Percentiles rank a stretch among this genome's conserved stretches.
phyloP scores from a whole-genome alignment of 148 eudicot species.

The Camellia lanceoleosa region DNA sequence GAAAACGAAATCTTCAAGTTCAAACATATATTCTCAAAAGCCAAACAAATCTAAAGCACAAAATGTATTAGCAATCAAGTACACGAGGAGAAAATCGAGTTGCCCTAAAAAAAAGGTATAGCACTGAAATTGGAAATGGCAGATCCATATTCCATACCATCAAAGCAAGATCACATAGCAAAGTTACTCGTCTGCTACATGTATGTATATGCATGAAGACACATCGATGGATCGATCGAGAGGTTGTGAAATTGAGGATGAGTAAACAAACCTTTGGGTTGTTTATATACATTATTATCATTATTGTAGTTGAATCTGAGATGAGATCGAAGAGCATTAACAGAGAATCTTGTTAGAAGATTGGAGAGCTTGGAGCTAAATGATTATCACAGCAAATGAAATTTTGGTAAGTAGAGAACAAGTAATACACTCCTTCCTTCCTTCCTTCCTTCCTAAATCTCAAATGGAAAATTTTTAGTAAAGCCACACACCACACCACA shows the following conservation, averaged over 20 bases:
- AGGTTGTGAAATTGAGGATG: background rate
- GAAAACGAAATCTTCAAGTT: background rate
- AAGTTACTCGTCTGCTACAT: background rate
- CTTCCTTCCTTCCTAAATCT: no score
- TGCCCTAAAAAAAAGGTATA: background rate
- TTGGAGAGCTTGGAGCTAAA: constrained; percentile 6
- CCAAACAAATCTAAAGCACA: background rate
- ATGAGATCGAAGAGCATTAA: constrained; percentile 14
- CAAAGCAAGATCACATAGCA: constrained; percentile 4
- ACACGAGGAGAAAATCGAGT: background rate
- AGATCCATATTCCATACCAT: background rate
- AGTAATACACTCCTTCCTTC: background rate
- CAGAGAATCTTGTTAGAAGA: background rate
- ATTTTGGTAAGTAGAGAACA: background rate
- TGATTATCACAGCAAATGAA: background rate
- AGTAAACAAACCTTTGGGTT: background rate
- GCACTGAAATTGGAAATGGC: background rate
- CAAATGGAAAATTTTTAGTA: background rate
- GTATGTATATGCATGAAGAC: background rate
- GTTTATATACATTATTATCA: background rate
- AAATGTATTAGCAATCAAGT: background rate
- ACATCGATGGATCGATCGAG: background rate
- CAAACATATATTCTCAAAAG: background rate
- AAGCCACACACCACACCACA: background rate
- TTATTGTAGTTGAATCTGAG: background rate